A percentile compares a stretch with the other conserved stretches of the same genome.
phyloP scores from a whole-genome alignment of 352 stramenopile species.

The Pythium vanterpoolii region DNA sequence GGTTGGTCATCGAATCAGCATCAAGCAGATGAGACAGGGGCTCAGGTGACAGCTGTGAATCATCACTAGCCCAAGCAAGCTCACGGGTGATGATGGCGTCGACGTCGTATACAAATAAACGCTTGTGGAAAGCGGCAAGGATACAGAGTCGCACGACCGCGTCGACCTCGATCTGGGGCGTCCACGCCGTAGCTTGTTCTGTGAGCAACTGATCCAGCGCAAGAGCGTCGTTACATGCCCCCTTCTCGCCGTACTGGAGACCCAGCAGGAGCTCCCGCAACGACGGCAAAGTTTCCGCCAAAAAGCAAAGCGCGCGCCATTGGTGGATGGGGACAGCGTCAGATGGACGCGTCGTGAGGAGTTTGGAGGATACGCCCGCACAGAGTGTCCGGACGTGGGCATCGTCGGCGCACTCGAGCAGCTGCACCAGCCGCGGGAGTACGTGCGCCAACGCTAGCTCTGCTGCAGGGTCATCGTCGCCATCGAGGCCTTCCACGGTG shows the following conservation, averaged over 20 bases:
- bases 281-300: conserved; percentile 15
- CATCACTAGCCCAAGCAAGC: conserved; percentile 8
- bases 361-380: conserved; percentile 19
- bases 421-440: conserved; percentile 14
- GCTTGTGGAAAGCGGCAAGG: conserved; percentile 5
- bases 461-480: background rate
- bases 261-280: conserved; percentile 16
- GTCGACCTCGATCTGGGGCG: conserved; percentile 3
- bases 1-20: background rate
- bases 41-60: background rate
- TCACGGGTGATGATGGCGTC: conserved; percentile 3
- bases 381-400: conserved; percentile 13
- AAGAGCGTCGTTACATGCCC: conserved; percentile 12
- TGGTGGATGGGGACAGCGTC: conserved; percentile 19
- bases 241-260: background rate
- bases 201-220: conserved; percentile 13
- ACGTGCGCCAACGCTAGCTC: conserved; percentile 2
- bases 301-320: conserved; percentile 26
- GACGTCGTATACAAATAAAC: conserved; percentile 10
- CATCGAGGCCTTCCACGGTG: background rate
- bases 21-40: background rate
- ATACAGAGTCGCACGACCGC: conserved; percentile 11
- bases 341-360: conserved; percentile 12
- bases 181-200: conserved; percentile 1
- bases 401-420: conserved; percentile 22